These are phyloP conservation scores for Candida orba DNA, from an alignment of 805 yeast species.

Conservation along the genomic window DNA sequence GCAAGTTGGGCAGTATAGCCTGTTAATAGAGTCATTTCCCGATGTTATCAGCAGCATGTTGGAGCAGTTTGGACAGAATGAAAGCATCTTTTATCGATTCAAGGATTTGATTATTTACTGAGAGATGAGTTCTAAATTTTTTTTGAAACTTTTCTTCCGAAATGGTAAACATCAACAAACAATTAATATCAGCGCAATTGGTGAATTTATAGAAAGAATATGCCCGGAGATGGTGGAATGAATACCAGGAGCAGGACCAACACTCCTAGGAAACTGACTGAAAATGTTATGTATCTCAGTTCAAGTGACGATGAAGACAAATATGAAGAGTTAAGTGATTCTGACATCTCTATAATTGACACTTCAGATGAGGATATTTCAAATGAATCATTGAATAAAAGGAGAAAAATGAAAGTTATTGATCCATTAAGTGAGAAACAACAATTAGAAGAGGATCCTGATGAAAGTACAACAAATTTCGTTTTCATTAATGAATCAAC, in stretches of 20 bases:
- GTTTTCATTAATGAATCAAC: not conserved
- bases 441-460: not conserved
- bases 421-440: not conserved
- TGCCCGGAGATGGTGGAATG: not conserved
- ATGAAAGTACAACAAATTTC: not conserved
- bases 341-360: too few species aligned
- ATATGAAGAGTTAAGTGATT: too few species aligned
- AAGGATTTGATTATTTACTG: not conserved
- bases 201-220: too few species aligned
- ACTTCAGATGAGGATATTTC: too few species aligned
- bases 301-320: too few species aligned
- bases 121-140: not conserved
- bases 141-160: not conserved
- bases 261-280: not conserved
- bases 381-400: not conserved
- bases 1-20: constrained; percentile 87
- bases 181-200: too few species aligned
- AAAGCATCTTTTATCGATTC: constrained; percentile 48
- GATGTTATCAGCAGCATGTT: constrained; percentile 75
- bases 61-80: constrained; percentile 92
- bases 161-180: not conserved
- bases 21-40: constrained; percentile 51
- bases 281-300: too few species aligned
- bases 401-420: not conserved
- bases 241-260: not conserved